Conservation (phyloP, 371 early-diverging fungal genomes). For the Gilbertella persicaria region DNA sequence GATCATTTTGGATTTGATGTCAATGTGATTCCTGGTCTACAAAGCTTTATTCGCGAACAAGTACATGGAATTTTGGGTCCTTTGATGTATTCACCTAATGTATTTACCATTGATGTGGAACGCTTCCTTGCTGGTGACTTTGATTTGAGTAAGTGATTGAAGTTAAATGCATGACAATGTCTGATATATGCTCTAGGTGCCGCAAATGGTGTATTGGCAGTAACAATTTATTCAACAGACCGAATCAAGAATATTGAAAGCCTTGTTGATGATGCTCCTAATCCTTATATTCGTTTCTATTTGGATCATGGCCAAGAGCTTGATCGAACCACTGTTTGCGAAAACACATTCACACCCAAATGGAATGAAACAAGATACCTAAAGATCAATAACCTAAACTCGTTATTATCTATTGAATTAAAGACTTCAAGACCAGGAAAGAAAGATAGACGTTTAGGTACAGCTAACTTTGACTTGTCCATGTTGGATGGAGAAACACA, state of each 20-base stretch:
- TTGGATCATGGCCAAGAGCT: constrained; percentile 77
- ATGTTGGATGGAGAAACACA: constrained; percentile 52
- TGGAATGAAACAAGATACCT: constrained; percentile 66
- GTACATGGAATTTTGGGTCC: constrained; percentile 73
- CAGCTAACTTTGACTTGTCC: constrained; percentile 55
- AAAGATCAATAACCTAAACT: constrained; percentile 57
- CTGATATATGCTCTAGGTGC: constrained; percentile 36
- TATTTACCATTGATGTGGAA: constrained; percentile 81
- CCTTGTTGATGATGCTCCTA: constrained; percentile 70
- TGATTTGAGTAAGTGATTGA: constrained; percentile 35
- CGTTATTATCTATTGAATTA: constrained; percentile 49
- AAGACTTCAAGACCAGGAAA: constrained; percentile 29
- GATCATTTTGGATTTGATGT: constrained; percentile 87
- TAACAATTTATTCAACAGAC: constrained; percentile 77
- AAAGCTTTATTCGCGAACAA: constrained; percentile 80
- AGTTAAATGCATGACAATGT: neutral
- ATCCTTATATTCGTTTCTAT: constrained; percentile 80
- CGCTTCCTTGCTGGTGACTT: constrained; percentile 73
- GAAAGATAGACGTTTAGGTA: constrained; percentile 44
- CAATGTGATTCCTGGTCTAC: constrained; percentile 82
- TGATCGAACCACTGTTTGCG: constrained; percentile 59
- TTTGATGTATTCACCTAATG: constrained; percentile 87
- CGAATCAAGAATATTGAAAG: constrained; percentile 64
- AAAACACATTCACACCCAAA: constrained; percentile 60
- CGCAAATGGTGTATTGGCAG: constrained; percentile 84